Evolutionary conservation across 75 land plant genomes (phyloP), one percentile per base, ranked within the genome.

Genomic region (Chamaecyparis obtusa): DNA sequence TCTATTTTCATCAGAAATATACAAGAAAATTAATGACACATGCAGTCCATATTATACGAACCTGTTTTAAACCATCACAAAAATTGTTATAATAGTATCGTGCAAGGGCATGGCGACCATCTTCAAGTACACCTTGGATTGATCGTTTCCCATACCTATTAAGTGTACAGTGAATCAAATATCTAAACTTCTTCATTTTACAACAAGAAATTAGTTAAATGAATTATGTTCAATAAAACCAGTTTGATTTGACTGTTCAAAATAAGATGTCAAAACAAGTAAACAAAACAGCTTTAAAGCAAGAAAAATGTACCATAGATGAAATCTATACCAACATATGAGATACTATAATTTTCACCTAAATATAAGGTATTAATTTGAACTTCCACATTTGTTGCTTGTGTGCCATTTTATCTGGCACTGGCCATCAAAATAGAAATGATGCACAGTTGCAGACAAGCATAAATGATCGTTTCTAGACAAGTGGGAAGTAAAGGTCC

Each of bases 71-170:
- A 43, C 99, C 99, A 90, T 97, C 98, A n/a, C 86, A 77, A 88
- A 97, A 97, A 80, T 96, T 97, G 87, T 97, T 97, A 54, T 94
- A 84, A 88, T 96, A 96, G 86, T 97, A 97, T 5, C 99, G 96
- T 49, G 87, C 87, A n/a, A 96, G 90, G 33, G 99, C 92, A 93
- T 92, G 92, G 69, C 71, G 87, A 15, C 96, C 96, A 91, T 97
- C 99, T 24, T 91, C 93, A 24, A 95, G 27, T 64, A 97, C 89
- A 43, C 99, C 99, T 67, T 88, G 89, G 30, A 94, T 51, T 55
- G 98, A 94, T 87, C 98, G 85, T 80, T 92, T 93, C 60, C 99
- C 99, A 89, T 78, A 91, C 86, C 99, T 97, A 87, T 9, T 3
- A 82, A 79, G 33, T 19, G 32, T 55, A 21, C 9, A 35, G 13